A percentile compares a stretch with the other conserved stretches of the same genome.
Conservation (phyloP, 2,329 filamentous ascomycete species). For the Arachnomyces sp. region DNA sequence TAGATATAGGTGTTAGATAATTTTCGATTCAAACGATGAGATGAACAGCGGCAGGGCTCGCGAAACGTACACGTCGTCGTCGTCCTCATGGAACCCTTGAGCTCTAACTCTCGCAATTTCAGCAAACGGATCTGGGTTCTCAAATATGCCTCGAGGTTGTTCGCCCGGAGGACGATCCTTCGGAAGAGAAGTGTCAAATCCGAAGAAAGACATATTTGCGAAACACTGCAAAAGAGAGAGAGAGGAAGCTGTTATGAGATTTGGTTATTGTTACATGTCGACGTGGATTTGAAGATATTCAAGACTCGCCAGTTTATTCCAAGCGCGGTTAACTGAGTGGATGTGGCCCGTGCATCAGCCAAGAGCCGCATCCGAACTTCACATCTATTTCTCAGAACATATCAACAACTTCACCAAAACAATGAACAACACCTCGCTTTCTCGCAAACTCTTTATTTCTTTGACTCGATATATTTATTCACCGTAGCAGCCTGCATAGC, state of each 20-base stretch:
- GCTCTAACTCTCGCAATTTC: conserved; percentile 58
- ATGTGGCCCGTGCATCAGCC: too few species aligned
- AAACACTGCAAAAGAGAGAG: conserved; percentile 10
- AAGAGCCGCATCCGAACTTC: too few species aligned
- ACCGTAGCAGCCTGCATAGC: too few species aligned
- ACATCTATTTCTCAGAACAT: too few species aligned
- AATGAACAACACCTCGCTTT: too few species aligned
- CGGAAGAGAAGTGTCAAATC: conserved; percentile 66
- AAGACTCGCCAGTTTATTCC: too few species aligned
- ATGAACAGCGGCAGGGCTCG: conserved; percentile 1
- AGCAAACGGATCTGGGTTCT: conserved; percentile 83
- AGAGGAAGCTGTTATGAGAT: conserved; percentile 12
- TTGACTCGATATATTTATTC: too few species aligned
- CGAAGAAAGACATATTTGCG: conserved; percentile 77
- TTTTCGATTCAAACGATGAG: conserved; percentile 15
- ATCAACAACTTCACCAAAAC: too few species aligned
- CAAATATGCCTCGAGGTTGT: conserved; percentile 66
- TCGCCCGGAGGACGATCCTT: conserved; percentile 59
- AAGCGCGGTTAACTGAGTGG: too few species aligned
- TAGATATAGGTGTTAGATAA: conserved; percentile 35
- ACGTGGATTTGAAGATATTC: too few species aligned
- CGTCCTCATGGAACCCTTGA: conserved; percentile 40
- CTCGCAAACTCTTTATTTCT: too few species aligned
- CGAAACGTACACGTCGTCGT: conserved; percentile 52
- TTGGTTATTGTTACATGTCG: conserved; percentile 13